Base-by-base conservation (phyloP, 345 rosid species). In the Pseudoturritis turrita region DNA sequence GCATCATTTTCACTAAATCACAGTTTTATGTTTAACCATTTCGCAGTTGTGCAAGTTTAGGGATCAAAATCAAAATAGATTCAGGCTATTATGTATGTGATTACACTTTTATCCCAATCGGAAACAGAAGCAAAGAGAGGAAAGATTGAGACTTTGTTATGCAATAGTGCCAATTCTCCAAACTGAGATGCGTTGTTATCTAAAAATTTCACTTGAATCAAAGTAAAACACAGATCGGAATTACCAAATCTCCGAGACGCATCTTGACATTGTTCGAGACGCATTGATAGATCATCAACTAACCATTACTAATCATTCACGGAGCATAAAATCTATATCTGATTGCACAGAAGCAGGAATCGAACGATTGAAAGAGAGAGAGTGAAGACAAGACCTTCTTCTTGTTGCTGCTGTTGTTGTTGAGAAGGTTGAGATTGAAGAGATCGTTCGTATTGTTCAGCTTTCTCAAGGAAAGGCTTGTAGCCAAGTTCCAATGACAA, bases 401-500 rank as follows among this genome's bases (percentile, higher is more conserved):
- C 59, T 3, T 66, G 73, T 3, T 37, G 74, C n/a, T 75, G 74
- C 12, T 67, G 67, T 44, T 65, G 65, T 3, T 66, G 73, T 3
- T 37, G 74, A 40, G 62, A 29, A 50, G 61, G 23, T 33, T 25
- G 51, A 53, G 74, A 76, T 0, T 76, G 75, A 46, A 76, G 12
- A 61, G 59, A 68, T 44, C 39, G 70, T 58, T 78, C 73, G 61
- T 74, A 73, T 45, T 81, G 60, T 41, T 85, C 83, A 23, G 91
- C 84, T 59, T 69, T 81, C 2, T 81, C 80, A 50, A 86, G 84
- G 77, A 82, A 90, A 44, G 93, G 93, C 72, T 90, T 86, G 79
- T 88, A 83, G 1, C 91, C 93, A 41, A 88, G 76, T 44, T 88
- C 77, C 7, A 88, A 62, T 2, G 91, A 81, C 65, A 90, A 29